A percentile compares a stretch with the other conserved stretches of the same genome.
phyloP scores from a whole-genome alignment of 2,329 filamentous ascomycete genomes.

The Simplicillium sp. region DNA sequence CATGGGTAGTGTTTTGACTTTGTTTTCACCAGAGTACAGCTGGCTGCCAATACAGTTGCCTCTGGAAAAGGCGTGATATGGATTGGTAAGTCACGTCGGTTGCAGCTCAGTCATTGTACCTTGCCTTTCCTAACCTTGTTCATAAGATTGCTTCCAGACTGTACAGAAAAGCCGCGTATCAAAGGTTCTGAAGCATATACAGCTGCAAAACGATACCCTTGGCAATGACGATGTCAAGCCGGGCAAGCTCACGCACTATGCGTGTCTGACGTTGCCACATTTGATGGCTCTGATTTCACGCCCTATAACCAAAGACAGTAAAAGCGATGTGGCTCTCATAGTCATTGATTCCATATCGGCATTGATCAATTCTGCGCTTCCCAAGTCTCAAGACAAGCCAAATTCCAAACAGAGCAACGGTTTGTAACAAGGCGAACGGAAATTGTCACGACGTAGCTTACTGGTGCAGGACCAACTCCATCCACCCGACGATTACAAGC shows the following conservation, averaged over 20 bases:
- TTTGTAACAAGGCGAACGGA: slow-evolving; percentile 10
- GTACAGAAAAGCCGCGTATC: slow-evolving; percentile 17
- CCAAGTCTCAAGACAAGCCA: slow-evolving; percentile 40
- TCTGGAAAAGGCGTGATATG: slow-evolving; percentile 60
- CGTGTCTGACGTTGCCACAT: slow-evolving; percentile 55
- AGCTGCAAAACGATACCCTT: slow-evolving; percentile 6
- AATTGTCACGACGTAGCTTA: background rate
- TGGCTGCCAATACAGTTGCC: slow-evolving; percentile 53
- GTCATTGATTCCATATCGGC: slow-evolving; percentile 72
- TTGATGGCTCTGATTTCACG: slow-evolving; percentile 65
- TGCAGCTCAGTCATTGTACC: background rate
- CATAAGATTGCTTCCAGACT: slow-evolving; percentile 38
- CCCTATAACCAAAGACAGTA: slow-evolving; percentile 54
- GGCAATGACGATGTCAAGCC: slow-evolving; percentile 12
- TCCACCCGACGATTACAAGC: slow-evolving; percentile 38
- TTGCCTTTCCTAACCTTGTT: slow-evolving; percentile 2
- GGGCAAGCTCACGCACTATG: slow-evolving; percentile 35
- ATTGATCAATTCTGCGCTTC: slow-evolving; percentile 68
- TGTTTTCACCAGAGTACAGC: slow-evolving; percentile 52
- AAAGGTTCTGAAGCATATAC: slow-evolving; percentile 13
- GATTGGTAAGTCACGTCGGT: slow-evolving; percentile 55
- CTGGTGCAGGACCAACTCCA: slow-evolving; percentile 20
- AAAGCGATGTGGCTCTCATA: slow-evolving; percentile 54
- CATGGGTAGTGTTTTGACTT: slow-evolving; percentile 6
- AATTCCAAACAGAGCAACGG: slow-evolving; percentile 29